Evolutionary conservation across 192 early-diverging fungal species (phyloP).

Genomic region (Coemansia sp.): DNA sequence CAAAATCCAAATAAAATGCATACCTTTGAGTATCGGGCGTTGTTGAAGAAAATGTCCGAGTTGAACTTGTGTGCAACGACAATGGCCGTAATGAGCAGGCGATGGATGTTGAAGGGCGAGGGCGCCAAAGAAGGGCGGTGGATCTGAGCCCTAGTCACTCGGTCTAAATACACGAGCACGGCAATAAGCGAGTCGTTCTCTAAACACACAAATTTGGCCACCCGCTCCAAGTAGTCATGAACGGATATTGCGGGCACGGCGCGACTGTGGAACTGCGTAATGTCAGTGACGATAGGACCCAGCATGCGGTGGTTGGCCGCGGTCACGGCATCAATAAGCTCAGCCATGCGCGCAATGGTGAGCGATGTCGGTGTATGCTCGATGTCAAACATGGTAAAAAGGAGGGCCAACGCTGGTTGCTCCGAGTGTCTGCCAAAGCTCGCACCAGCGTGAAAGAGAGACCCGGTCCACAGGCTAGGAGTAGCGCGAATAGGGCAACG

Average conservation of each 20-base stretch:
- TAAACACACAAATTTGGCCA: conserved; percentile 66
- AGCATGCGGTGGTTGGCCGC: conserved; percentile 22
- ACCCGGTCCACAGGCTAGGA: conserved; percentile 3
- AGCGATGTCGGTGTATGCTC: conserved; percentile 25
- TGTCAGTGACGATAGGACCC: conserved; percentile 19
- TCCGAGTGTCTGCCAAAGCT: too few species aligned
- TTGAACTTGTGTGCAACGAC: conserved; percentile 72
- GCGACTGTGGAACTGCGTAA: conserved; percentile 70
- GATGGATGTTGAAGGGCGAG: conserved; percentile 68
- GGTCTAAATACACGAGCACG: conserved; percentile 72
- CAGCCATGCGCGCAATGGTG: conserved; percentile 36
- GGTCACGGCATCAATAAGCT: conserved; percentile 29
- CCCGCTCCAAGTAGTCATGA: conserved; percentile 62
- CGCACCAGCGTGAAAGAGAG: background rate
- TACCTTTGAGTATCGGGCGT: conserved; percentile 66
- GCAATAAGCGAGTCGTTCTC: conserved; percentile 65
- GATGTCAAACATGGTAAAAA: conserved; percentile 35
- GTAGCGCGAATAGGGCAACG: background rate
- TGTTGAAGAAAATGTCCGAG: conserved; percentile 72
- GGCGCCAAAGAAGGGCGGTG: conserved; percentile 56
- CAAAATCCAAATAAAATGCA: background rate
- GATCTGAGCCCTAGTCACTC: conserved; percentile 50
- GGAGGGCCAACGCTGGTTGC: background rate
- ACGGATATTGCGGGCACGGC: conserved; percentile 65
- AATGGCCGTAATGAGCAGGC: conserved; percentile 66